These are phyloP conservation scores for Cadophora sp. DNA, from an alignment of 2,329 filamentous ascomycete species.

Conservation along the genomic window DNA sequence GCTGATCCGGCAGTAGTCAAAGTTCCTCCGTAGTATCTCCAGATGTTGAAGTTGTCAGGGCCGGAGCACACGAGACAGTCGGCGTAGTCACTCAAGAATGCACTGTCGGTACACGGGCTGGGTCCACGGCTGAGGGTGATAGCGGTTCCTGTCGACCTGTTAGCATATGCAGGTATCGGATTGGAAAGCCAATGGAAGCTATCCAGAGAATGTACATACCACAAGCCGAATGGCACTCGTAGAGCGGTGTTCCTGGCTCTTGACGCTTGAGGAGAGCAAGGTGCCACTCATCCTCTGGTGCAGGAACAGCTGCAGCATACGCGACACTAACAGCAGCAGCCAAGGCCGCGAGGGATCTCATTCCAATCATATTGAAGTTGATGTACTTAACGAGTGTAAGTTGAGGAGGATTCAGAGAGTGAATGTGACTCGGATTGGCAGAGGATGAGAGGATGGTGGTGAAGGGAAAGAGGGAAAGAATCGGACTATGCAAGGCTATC, in stretches of 20 bases:
- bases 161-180: background rate
- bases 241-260: conserved; percentile 30
- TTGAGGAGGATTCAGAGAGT: background rate
- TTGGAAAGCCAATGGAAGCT: background rate
- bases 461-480: background rate
- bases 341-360: conserved; percentile 18
- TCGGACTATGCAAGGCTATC: conserved; percentile 15
- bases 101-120: conserved; percentile 27
- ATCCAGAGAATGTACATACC: conserved; percentile 23
- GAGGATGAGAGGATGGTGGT: conserved; percentile 7
- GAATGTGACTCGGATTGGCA: conserved; percentile 2
- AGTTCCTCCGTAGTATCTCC: conserved; percentile 33
- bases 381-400: conserved; percentile 17
- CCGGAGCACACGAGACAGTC: conserved; percentile 35
- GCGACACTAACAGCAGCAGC: conserved; percentile 20
- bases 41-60: conserved; percentile 35
- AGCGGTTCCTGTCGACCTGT: conserved; percentile 15
- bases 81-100: conserved; percentile 33
- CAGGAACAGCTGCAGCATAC: conserved; percentile 18
- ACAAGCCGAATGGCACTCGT: conserved; percentile 32
- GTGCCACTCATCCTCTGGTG: conserved; percentile 23
- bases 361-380: conserved; percentile 29
- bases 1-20: conserved; percentile 24
- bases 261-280: conserved; percentile 31
- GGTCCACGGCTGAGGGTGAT: conserved; percentile 24